Evolutionary conservation across 805 yeast species (phyloP).

Genomic region (Saturnispora diversa): DNA sequence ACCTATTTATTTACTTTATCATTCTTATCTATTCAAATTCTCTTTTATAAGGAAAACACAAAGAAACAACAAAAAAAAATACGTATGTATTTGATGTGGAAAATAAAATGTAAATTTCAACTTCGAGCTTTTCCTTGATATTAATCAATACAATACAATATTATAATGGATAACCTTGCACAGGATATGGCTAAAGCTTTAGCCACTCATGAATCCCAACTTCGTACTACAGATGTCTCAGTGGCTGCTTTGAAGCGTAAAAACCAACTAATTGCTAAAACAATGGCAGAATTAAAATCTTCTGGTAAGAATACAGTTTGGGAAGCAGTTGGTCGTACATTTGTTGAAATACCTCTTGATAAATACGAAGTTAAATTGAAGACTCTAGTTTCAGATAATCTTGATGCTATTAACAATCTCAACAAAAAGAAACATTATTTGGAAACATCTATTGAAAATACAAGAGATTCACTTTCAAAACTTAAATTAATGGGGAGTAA

Average conservation of each 20-base stretch:
- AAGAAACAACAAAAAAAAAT: too few relatives aligned
- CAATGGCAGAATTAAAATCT: slow-evolving; percentile 45
- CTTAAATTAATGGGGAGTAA: slow-evolving; percentile 5
- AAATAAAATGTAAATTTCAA: too few relatives aligned
- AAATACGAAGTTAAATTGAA: slow-evolving; percentile 43
- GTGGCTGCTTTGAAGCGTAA: slow-evolving; percentile 42
- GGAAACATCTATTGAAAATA: slow-evolving; percentile 69
- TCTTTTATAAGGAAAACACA: too few relatives aligned
- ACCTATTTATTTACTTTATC: too few relatives aligned
- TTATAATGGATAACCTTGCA: slow-evolving; percentile 7
- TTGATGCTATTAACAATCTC: slow-evolving; percentile 54
- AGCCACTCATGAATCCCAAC: slow-evolving; percentile 8
- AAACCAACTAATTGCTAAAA: slow-evolving; percentile 45
- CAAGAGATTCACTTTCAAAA: slow-evolving; percentile 54
- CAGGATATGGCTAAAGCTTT: slow-evolving; percentile 8
- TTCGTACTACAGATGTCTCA: slow-evolving; percentile 25
- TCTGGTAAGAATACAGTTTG: slow-evolving; percentile 51
- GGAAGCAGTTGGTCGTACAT: slow-evolving; percentile 81
- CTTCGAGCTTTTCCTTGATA: too few relatives aligned
- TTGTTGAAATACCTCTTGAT: slow-evolving; percentile 38
- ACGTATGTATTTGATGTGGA: too few relatives aligned
- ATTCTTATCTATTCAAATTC: not conserved
- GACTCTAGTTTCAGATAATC: slow-evolving; percentile 43
- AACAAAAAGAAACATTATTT: slow-evolving; percentile 64
- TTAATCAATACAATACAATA: too few relatives aligned